phyloP scores from a whole-genome alignment of 129 eudicot genomes.

The Saussurea involucrata region DNA sequence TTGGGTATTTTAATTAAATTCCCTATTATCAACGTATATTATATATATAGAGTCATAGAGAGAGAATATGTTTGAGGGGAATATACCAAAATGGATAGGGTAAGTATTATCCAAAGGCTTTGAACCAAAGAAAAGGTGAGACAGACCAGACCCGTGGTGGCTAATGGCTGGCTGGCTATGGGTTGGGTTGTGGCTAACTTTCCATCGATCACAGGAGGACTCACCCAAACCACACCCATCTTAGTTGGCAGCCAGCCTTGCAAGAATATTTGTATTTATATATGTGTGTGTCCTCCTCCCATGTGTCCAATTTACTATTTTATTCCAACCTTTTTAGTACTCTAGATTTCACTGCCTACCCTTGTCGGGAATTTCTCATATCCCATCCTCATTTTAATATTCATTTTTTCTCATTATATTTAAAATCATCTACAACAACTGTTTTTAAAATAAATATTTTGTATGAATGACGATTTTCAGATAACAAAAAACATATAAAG shows the following conservation, averaged over 20 bases:
- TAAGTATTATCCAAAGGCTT: slow-evolving; percentile 3
- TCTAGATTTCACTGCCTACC: slow-evolving; percentile 23
- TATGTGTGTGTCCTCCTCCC: slow-evolving; percentile 23
- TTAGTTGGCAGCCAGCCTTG: slow-evolving; percentile 38
- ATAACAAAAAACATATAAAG: no score
- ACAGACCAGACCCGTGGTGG: neutral
- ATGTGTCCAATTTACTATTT: slow-evolving; percentile 10
- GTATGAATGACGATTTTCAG: no score
- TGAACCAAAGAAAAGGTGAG: slow-evolving; percentile 3
- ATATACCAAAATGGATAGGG: slow-evolving; percentile 27
- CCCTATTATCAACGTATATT: no score
- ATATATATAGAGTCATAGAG: neutral
- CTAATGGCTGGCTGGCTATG: slow-evolving; percentile 5
- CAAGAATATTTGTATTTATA: slow-evolving; percentile 7
- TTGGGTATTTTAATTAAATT: no score
- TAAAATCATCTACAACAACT: no score
- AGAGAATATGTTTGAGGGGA: slow-evolving; percentile 13
- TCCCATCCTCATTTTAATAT: slow-evolving; percentile 7
- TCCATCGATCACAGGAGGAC: neutral
- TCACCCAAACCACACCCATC: slow-evolving; percentile 1
- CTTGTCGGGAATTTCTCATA: slow-evolving; percentile 37
- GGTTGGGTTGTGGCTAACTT: slow-evolving; percentile 8
- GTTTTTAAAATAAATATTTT: no score
- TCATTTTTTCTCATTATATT: neutral
- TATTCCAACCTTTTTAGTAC: slow-evolving; percentile 2